These are phyloP conservation scores for Colletotrichum sp. DNA, from an alignment of 2,329 filamentous ascomycete genomes.

Conservation along the genomic window DNA sequence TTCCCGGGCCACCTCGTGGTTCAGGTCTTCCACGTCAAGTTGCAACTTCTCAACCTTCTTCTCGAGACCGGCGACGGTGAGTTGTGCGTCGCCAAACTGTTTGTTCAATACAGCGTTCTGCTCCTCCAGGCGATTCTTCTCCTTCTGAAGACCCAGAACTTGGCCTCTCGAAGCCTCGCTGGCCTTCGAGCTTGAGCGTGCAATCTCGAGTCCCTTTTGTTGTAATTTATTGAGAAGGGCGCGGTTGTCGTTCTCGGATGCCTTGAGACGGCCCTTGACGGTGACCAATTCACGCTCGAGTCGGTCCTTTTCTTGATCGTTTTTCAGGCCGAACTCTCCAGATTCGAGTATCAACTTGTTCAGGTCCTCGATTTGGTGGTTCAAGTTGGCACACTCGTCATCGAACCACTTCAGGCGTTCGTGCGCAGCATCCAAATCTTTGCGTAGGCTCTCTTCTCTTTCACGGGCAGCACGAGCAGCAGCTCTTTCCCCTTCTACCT, in stretches of 20 bases:
- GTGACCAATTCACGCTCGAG: constrained; percentile 90
- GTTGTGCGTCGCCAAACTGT: constrained; percentile 84
- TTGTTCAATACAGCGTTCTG: constrained; percentile 81
- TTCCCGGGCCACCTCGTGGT: constrained; percentile 88
- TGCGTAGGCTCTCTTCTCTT: constrained; percentile 76
- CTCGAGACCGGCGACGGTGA: constrained; percentile 82
- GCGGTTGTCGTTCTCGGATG: constrained; percentile 95
- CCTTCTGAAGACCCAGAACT: constrained; percentile 76
- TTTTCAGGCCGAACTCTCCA: constrained; percentile 85
- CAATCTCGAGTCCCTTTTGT: constrained; percentile 96
- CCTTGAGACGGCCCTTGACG: constrained; percentile 84
- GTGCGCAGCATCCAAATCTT: constrained; percentile 81
- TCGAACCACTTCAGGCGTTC: constrained; percentile 81
- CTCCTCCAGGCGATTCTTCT: constrained; percentile 84
- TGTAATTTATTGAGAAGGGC: constrained; percentile 96
- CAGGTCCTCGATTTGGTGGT: constrained; percentile 81
- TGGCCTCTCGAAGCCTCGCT: constrained; percentile 83
- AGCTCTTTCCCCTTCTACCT: constrained; percentile 79
- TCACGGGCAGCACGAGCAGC: constrained; percentile 81
- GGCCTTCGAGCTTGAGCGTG: constrained; percentile 84
- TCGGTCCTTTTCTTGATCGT: constrained; percentile 93
- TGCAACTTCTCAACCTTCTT: constrained; percentile 95
- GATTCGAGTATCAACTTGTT: constrained; percentile 89
- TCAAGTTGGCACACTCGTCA: constrained; percentile 76
- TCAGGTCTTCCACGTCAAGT: constrained; percentile 87